Evolutionary conservation across 1,139 yeast genomes (phyloP).

Genomic region (Saccharomyces hybrid): DNA sequence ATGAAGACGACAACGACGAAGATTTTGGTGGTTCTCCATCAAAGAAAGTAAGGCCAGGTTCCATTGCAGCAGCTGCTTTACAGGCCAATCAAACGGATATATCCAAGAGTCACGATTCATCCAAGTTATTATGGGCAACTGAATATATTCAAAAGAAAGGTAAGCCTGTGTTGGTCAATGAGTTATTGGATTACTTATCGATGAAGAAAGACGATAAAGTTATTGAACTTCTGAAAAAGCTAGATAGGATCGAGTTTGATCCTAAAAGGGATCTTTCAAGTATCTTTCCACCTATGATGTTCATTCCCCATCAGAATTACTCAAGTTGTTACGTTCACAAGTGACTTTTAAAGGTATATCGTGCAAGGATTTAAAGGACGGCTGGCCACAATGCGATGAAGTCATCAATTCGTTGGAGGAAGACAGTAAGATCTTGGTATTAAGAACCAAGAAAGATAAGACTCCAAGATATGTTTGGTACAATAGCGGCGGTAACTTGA

Average conservation of each 20-base stretch:
- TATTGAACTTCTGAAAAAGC: slow-evolving; percentile 61
- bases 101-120: slow-evolving; percentile 50
- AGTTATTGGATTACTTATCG: slow-evolving; percentile 28
- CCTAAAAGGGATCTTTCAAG: slow-evolving; percentile 57
- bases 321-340: slow-evolving; percentile 68
- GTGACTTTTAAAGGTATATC: slow-evolving; percentile 82
- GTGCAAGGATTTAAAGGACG: slow-evolving; percentile 86
- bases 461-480: slow-evolving; percentile 90
- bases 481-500: slow-evolving; percentile 66
- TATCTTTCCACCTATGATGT: slow-evolving; percentile 87
- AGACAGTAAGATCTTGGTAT: slow-evolving; percentile 67
- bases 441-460: slow-evolving; percentile 86
- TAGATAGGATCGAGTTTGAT: slow-evolving; percentile 66
- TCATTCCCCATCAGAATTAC: slow-evolving; percentile 66
- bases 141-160: slow-evolving; percentile 71
- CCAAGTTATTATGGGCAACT: slow-evolving; percentile 79
- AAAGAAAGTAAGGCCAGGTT: slow-evolving; percentile 32
- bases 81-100: slow-evolving; percentile 39
- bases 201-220: slow-evolving; percentile 42
- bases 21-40: slow-evolving; percentile 23
- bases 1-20: slow-evolving; percentile 24
- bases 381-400: slow-evolving; percentile 88
- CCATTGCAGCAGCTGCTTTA: slow-evolving; percentile 29
- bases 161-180: slow-evolving; percentile 53
- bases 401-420: slow-evolving; percentile 72